Conservation (phyloP, 306 rosid genomes). For the Fagus sylvatica region DNA sequence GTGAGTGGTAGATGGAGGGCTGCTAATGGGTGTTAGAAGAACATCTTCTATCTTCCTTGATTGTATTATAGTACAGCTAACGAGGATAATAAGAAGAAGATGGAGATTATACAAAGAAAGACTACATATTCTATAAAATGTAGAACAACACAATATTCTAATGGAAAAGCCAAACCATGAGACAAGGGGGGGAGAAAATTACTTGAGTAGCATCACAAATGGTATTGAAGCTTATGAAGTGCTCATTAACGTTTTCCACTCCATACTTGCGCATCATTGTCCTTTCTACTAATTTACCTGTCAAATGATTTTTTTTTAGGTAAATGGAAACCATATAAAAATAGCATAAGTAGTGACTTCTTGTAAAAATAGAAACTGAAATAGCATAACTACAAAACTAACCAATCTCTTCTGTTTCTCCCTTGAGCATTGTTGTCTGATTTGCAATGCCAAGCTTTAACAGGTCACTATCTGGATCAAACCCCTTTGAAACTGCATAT, state of each 20-base stretch:
- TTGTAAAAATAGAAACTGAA: slow-evolving; percentile 3
- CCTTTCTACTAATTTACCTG: slow-evolving; percentile 87
- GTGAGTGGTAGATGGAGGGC: neutral
- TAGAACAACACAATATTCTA: neutral
- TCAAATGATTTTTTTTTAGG: neutral
- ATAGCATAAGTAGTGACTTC: slow-evolving; percentile 6
- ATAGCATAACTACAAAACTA: slow-evolving; percentile 26
- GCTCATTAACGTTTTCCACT: slow-evolving; percentile 73
- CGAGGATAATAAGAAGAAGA: neutral
- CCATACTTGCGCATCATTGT: slow-evolving; percentile 88
- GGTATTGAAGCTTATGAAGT: slow-evolving; percentile 93
- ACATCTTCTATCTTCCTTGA: neutral
- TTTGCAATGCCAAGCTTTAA: slow-evolving; percentile 80
- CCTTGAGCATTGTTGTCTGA: slow-evolving; percentile 99
- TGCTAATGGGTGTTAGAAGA: neutral
- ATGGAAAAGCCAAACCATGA: neutral
- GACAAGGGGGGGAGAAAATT: slow-evolving; percentile 18
- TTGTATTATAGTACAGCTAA: too few relatives aligned
- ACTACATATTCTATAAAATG: neutral
- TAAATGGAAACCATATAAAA: slow-evolving; percentile 14
- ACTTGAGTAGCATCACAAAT: slow-evolving; percentile 99
- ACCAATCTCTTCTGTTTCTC: slow-evolving; percentile 99
- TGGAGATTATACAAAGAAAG: neutral
- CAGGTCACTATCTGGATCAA: slow-evolving; percentile 81
- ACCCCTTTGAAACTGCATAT: slow-evolving; percentile 75